phyloP scores from a whole-genome alignment of 768 basidiomycete genomes.

The Piloderma croceum region DNA sequence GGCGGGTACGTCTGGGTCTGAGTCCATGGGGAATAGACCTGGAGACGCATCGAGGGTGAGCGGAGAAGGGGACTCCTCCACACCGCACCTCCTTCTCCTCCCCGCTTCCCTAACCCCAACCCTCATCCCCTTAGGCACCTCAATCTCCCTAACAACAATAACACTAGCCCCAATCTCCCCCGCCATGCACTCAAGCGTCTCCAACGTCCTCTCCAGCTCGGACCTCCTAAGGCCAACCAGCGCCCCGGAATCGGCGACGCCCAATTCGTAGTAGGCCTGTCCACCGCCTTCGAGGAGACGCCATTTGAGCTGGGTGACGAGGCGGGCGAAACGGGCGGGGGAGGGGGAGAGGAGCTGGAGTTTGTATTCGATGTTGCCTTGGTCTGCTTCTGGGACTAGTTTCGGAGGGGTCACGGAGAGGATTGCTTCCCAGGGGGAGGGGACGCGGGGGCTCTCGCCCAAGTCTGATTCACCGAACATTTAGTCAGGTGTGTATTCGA shows the following conservation, averaged over 20 bases:
- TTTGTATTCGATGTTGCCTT: conserved; percentile 94
- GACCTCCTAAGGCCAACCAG: conserved; percentile 71
- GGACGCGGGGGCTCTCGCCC: conserved; percentile 72
- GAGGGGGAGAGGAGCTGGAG: conserved; percentile 80
- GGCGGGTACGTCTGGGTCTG: conserved; percentile 36
- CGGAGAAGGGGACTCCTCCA: conserved; percentile 16
- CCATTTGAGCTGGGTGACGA: conserved; percentile 97
- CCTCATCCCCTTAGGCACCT: conserved; percentile 59
- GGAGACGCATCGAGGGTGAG: conserved; percentile 24
- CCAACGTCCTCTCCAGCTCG: conserved; percentile 77
- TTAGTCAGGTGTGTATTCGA: conserved; percentile 43
- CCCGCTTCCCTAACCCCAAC: no score
- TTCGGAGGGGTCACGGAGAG: conserved; percentile 52
- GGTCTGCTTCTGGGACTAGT: conserved; percentile 72
- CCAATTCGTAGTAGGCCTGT: conserved; percentile 77
- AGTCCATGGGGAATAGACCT: conserved; percentile 50
- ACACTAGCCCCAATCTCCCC: conserved; percentile 90
- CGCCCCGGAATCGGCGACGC: conserved; percentile 82
- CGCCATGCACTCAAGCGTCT: conserved; percentile 91
- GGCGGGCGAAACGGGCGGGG: conserved; percentile 67
- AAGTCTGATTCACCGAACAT: conserved; percentile 86
- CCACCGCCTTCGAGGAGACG: conserved; percentile 81
- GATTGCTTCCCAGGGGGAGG: conserved; percentile 79
- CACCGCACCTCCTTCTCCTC: conserved; percentile 34
- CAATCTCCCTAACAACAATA: conserved; percentile 84